Conservation (phyloP, 805 yeast species). For the Debaryomyces tyrocola region DNA sequence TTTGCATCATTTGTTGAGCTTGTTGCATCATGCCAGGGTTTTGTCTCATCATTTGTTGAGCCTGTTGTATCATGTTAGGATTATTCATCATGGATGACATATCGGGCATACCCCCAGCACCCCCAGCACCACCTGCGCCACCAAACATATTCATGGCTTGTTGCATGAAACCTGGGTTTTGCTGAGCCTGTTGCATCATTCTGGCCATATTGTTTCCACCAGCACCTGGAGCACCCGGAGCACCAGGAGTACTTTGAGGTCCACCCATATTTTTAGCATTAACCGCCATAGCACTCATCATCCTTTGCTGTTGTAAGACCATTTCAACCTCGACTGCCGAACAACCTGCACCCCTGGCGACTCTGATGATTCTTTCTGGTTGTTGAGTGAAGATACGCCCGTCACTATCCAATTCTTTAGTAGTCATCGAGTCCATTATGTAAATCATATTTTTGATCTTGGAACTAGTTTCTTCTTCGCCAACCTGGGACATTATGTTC, state of each 20-base stretch:
- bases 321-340: constrained; percentile 90
- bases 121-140: constrained; percentile 43
- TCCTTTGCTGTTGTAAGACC: constrained; percentile 84
- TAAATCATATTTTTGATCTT: constrained; percentile 85
- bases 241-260: constrained; percentile 20
- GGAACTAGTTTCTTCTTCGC: constrained; percentile 88
- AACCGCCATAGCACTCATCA: constrained; percentile 93
- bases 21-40: constrained; percentile 48
- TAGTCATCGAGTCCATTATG: constrained; percentile 95
- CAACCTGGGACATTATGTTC: constrained; percentile 78
- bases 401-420: constrained; percentile 84
- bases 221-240: constrained; percentile 11
- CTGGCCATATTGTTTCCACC: constrained; percentile 48
- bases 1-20: constrained; percentile 44
- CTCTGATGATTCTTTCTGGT: constrained; percentile 84
- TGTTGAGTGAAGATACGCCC: constrained; percentile 76
- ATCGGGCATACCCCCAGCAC: constrained; percentile 38
- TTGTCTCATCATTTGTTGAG: constrained; percentile 46
- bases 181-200: constrained; percentile 56
- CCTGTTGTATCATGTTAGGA: constrained; percentile 47
- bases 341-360: constrained; percentile 94
- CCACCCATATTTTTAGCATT: constrained; percentile 56
- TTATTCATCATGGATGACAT: constrained; percentile 66
- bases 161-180: constrained; percentile 52
- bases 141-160: constrained; percentile 67